phyloP scores from a whole-genome alignment of 441 rosid species.

The Adansonia gregorii region DNA sequence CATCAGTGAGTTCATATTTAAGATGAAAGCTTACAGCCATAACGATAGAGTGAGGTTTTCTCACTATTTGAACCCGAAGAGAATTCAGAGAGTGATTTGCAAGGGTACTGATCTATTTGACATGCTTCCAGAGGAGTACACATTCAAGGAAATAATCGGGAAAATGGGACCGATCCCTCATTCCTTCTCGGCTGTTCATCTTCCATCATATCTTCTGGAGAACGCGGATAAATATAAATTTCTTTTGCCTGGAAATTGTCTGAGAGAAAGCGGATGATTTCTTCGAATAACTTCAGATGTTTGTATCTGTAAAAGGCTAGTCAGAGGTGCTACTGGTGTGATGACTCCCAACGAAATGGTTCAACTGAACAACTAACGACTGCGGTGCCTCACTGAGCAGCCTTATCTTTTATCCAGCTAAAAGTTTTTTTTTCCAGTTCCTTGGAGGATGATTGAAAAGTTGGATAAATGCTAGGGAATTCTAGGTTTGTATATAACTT shows the following conservation, averaged over 20 bases:
- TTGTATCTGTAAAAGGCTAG: slow-evolving; percentile 30
- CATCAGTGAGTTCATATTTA: slow-evolving; percentile 81
- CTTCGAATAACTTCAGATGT: slow-evolving; percentile 9
- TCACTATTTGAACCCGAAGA: slow-evolving; percentile 73
- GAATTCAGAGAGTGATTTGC: slow-evolving; percentile 87
- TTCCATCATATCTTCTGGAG: slow-evolving; percentile 81
- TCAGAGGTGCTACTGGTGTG: slow-evolving; percentile 29
- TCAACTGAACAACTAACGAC: slow-evolving; percentile 30
- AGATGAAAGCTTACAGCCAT: slow-evolving; percentile 98
- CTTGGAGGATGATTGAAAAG: slow-evolving; percentile 25
- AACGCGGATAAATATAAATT: slow-evolving; percentile 80
- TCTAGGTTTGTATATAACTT: slow-evolving; percentile 49
- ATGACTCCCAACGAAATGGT: slow-evolving; percentile 37
- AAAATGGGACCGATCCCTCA: slow-evolving; percentile 98
- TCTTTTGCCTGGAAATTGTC: slow-evolving; percentile 88
- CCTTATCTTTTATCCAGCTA: slow-evolving; percentile 26
- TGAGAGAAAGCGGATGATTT: slow-evolving; percentile 59
- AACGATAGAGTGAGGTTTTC: slow-evolving; percentile 86
- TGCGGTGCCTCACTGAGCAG: slow-evolving; percentile 27
- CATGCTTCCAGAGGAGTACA: slow-evolving; percentile 95
- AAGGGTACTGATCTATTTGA: slow-evolving; percentile 88
- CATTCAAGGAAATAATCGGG: slow-evolving; percentile 89
- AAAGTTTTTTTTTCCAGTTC: slow-evolving; percentile 22
- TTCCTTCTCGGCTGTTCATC: slow-evolving; percentile 95
- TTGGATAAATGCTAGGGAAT: slow-evolving; percentile 35